A percentile compares a stretch with the other conserved stretches of the same genome.
These are phyloP conservation scores for Backusella mclennaniae DNA, from an alignment of 192 early-diverging fungal genomes.

Conservation along the genomic window DNA sequence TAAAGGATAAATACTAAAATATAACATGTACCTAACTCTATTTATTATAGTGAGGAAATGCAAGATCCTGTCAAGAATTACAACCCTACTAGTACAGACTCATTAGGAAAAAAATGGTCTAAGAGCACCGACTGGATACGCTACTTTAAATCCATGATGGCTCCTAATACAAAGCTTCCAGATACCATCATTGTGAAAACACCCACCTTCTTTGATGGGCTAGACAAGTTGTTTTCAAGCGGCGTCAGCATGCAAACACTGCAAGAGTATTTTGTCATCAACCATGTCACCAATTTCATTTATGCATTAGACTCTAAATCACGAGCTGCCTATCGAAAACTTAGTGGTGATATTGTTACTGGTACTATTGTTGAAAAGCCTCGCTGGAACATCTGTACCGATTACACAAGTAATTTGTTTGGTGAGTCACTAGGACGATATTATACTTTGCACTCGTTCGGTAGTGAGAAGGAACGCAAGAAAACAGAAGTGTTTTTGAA, in stretches of 20 bases:
- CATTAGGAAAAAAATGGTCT: neutral
- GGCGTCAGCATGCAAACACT: neutral
- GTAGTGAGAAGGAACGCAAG: conserved; percentile 44
- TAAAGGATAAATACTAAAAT: neutral
- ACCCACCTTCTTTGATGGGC: conserved; percentile 43
- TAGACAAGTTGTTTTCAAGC: conserved; percentile 33
- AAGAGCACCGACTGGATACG: neutral
- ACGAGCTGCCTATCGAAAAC: neutral
- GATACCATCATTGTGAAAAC: conserved; percentile 46
- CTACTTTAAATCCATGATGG: conserved; percentile 30
- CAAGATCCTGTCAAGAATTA: conserved; percentile 52
- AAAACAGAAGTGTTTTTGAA: conserved; percentile 40
- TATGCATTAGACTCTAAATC: conserved; percentile 5
- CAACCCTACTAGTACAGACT: conserved; percentile 31
- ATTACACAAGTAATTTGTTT: conserved; percentile 5
- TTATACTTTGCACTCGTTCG: conserved; percentile 40
- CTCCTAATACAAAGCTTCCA: conserved; percentile 4
- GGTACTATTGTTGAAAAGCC: conserved; percentile 20
- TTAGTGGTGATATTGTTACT: conserved; percentile 8
- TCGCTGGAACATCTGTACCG: conserved; percentile 44
- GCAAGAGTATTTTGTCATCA: conserved; percentile 42
- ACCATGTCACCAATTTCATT: neutral
- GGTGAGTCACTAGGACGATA: conserved; percentile 35
- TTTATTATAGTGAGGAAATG: conserved; percentile 40
- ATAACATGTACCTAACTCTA: neutral